A percentile compares a stretch with the other conserved stretches of the same genome.
Conservation (phyloP, 306 rosid species). For the Dicorynia guianensis region DNA sequence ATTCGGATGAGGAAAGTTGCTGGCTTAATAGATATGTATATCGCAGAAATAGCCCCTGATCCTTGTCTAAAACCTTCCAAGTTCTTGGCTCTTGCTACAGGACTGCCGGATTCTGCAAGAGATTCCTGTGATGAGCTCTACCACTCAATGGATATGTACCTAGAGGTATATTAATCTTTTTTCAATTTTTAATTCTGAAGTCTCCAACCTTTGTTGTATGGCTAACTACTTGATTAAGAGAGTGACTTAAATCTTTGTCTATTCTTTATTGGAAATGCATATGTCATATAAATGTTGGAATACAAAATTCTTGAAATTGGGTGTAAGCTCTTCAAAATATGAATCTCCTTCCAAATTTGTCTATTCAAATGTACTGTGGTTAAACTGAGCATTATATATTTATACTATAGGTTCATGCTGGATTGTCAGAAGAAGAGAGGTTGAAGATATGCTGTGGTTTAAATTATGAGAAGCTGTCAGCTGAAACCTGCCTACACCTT, state of each 20-base stretch:
- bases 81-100: constrained; percentile 70
- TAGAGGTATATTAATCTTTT: constrained; percentile 66
- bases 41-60: constrained; percentile 95
- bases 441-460: constrained; percentile 70
- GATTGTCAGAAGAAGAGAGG: constrained; percentile 79
- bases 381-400: constrained; percentile 25
- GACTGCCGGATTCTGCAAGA: constrained; percentile 83
- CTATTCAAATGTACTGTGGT: constrained; percentile 2
- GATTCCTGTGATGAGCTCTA: constrained; percentile 84
- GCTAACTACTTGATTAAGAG: constrained; percentile 21
- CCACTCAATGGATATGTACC: constrained; percentile 80
- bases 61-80: constrained; percentile 80
- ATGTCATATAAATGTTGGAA: neutral
- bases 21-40: constrained; percentile 75
- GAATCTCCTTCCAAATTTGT: constrained; percentile 15
- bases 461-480: constrained; percentile 81
- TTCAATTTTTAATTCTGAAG: constrained; percentile 4
- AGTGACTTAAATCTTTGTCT: constrained; percentile 16
- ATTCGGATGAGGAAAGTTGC: constrained; percentile 67
- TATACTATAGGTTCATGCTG: constrained; percentile 73
- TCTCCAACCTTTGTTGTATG: constrained; percentile 7
- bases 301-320: neutral
- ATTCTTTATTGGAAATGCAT: constrained; percentile 17
- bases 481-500: constrained; percentile 64
- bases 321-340: neutral